Evolutionary conservation across 2,329 filamentous ascomycete genomes (phyloP).

Genomic region (Periconia macrospinosa): DNA sequence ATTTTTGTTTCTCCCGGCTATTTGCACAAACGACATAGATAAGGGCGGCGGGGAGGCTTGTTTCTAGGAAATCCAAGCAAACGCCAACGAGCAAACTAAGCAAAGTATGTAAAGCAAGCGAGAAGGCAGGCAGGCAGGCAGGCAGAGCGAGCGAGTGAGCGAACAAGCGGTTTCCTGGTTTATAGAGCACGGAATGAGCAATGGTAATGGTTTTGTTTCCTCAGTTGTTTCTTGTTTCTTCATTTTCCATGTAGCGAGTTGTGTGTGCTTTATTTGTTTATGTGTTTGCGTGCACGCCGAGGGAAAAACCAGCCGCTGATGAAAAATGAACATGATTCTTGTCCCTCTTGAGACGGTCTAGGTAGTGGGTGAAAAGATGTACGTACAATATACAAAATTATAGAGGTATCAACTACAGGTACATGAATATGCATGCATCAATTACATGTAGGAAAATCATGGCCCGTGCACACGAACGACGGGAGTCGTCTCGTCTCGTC

Average conservation of each 20-base stretch:
- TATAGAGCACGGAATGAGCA: neutral
- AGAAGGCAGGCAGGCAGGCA: neutral
- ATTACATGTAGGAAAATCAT: no score
- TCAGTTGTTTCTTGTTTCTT: neutral
- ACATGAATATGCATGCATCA: no score
- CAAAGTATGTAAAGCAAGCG: neutral
- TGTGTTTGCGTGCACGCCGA: neutral
- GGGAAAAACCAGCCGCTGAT: neutral
- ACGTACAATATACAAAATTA: no score
- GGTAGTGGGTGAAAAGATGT: no score
- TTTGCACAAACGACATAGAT: neutral
- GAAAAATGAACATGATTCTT: neutral
- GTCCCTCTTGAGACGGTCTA: no score
- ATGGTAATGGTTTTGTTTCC: neutral
- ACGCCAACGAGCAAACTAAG: neutral
- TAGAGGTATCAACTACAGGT: no score
- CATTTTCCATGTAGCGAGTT: neutral
- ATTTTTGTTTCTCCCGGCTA: neutral
- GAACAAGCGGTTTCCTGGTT: neutral
- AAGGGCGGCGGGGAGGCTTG: neutral
- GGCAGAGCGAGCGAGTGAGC: neutral
- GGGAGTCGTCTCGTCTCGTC: no score
- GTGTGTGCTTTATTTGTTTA: neutral
- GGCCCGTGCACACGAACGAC: no score
- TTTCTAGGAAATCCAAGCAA: neutral